phyloP scores from a whole-genome alignment of 768 basidiomycete species.

The Phallus indusiatus region DNA sequence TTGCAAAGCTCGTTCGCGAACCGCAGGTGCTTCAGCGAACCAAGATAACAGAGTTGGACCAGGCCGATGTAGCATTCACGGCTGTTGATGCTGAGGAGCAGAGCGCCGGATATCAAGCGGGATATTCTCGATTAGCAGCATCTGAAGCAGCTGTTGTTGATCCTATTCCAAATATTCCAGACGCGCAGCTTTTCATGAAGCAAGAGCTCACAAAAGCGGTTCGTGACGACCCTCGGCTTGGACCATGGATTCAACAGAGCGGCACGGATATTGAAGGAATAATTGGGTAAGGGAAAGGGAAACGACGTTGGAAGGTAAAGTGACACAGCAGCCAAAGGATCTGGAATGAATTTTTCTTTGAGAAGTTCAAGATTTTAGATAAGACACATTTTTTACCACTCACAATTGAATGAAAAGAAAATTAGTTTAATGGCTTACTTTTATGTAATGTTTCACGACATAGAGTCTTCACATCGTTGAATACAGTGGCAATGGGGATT shows the following conservation, averaged over 20 bases:
- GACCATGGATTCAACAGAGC: neutral
- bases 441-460: too few species aligned
- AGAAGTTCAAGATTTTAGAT: neutral
- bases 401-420: neutral
- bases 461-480: too few species aligned
- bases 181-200: neutral
- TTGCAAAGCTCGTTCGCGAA: slow-evolving; percentile 70
- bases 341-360: neutral
- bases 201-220: neutral
- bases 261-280: neutral
- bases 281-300: neutral
- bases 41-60: slow-evolving; percentile 27
- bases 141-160: slow-evolving; percentile 45
- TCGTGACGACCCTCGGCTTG: neutral
- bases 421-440: too few species aligned
- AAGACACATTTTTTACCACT: neutral
- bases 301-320: neutral
- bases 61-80: slow-evolving; percentile 49
- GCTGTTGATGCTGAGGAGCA: slow-evolving; percentile 88
- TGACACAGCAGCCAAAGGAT: neutral
- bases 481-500: too few species aligned
- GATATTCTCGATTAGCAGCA: slow-evolving; percentile 86
- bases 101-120: slow-evolving; percentile 84
- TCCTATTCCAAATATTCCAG: slow-evolving; percentile 6
- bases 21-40: slow-evolving; percentile 50